Conservation (phyloP, 495 filamentous ascomycete species). For the Letharia columbiana region DNA sequence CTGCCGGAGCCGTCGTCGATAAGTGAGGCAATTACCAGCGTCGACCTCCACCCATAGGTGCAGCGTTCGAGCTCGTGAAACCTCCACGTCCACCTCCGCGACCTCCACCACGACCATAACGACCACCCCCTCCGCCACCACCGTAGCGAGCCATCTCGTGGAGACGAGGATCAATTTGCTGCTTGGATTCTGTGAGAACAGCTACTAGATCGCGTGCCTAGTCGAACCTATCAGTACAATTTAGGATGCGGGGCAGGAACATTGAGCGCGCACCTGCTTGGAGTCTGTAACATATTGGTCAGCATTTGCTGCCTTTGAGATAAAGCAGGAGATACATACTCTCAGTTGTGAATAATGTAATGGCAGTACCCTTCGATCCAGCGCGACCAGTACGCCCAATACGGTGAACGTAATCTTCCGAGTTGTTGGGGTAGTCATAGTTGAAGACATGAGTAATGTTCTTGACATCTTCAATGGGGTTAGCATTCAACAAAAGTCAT, state of each 20-base stretch:
- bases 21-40: slow-evolving; percentile 43
- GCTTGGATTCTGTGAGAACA: slow-evolving; percentile 93
- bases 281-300: slow-evolving; percentile 53
- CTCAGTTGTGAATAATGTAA: slow-evolving; percentile 96
- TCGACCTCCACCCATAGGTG: slow-evolving; percentile 52
- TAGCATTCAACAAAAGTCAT: slow-evolving; percentile 56
- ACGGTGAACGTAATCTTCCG: slow-evolving; percentile 96
- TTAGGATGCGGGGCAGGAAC: background rate
- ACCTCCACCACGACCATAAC: slow-evolving; percentile 54
- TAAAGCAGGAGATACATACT: slow-evolving; percentile 52
- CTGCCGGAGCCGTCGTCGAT: slow-evolving; percentile 1
- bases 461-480: slow-evolving; percentile 92
- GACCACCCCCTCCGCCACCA: slow-evolving; percentile 72
- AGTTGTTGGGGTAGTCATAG: slow-evolving; percentile 99
- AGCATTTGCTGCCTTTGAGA: slow-evolving; percentile 23
- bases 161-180: slow-evolving; percentile 93
- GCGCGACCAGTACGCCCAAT: slow-evolving; percentile 93
- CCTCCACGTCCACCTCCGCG: slow-evolving; percentile 54
- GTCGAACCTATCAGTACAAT: background rate
- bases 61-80: slow-evolving; percentile 56
- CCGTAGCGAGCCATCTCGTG: slow-evolving; percentile 91
- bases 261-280: slow-evolving; percentile 49
- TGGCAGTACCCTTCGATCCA: slow-evolving; percentile 78
- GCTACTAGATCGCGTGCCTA: slow-evolving; percentile 89
- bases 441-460: slow-evolving; percentile 99